Evolutionary conservation across 2,329 filamentous ascomycete species (phyloP), one percentile per base, ranked within the genome.

Genomic region (Penicillium expansum): DNA sequence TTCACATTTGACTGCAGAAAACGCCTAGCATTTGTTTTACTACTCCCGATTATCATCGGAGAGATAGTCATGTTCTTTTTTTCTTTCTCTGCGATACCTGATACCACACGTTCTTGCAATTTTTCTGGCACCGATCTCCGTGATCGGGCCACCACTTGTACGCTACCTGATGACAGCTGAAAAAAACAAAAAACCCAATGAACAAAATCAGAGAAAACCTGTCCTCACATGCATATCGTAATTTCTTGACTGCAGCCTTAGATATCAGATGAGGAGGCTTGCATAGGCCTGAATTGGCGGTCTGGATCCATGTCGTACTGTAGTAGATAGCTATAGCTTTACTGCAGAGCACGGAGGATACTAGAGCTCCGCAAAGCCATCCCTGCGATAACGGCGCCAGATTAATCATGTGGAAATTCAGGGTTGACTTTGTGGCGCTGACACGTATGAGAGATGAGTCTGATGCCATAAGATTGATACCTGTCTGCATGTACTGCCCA

Each of bases 81-180:
- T 22, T 27, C 42, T 49, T 45, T 47, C 32, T 52, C 56, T 62
- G 62, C 61, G 64, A 69, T 70, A 69, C 68, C 63, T 68, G 66
- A 69, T 69, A 68, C 68, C 68, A 68, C 51, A 54, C 61, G 55
- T 54, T 67, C 45, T 49, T 49, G 39, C 43, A 16, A 56, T 52
- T 35, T 35, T 48, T 53, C 33, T 13, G 30, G 41, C 41, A n/a
- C 54, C 33, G 53, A 24, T 44, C 18, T 33, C 11, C 20, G 13
- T 6, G 41, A 42, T 48, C 55, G 37, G 50, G 52, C 57, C 51
- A 53, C 45, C 55, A 60, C 33, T 59, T 66, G 62, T 66, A 66
- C 62, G 62, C 60, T 64, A 65, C 48, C 44, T 44, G 43, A 56
- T 57, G 52, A 58, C 44, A 37, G 48, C 49, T 49, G 32, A 45